Evolutionary conservation across 2,329 filamentous ascomycete species (phyloP).

Genomic region (Chaetothyriales sp.): DNA sequence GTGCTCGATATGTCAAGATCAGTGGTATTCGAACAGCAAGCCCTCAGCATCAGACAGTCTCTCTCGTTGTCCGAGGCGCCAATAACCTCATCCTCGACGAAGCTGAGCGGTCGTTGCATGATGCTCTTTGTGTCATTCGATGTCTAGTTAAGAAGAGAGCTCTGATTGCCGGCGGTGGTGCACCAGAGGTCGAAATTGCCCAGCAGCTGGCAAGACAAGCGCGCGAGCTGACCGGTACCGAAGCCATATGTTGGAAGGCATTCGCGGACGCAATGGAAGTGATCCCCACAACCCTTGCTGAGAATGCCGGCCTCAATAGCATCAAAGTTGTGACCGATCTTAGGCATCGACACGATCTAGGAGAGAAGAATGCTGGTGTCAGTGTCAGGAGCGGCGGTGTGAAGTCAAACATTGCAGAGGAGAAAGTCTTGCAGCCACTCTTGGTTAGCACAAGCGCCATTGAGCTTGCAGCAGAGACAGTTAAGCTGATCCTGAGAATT

Average conservation of each 20-base stretch:
- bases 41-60: constrained; percentile 58
- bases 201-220: constrained; percentile 70
- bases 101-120: constrained; percentile 89
- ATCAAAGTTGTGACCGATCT: constrained; percentile 98
- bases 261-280: constrained; percentile 97
- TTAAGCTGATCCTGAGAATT: constrained; percentile 78
- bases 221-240: constrained; percentile 72
- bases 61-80: constrained; percentile 83
- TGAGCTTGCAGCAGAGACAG: constrained; percentile 91
- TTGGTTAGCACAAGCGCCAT: constrained; percentile 95
- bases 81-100: constrained; percentile 92
- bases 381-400: constrained; percentile 97
- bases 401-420: constrained; percentile 89
- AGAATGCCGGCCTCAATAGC: constrained; percentile 93
- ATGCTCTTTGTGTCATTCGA: constrained; percentile 91
- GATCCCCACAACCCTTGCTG: constrained; percentile 86
- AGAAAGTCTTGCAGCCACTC: constrained; percentile 91
- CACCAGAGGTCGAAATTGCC: constrained; percentile 91
- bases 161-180: constrained; percentile 92
- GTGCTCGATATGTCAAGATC: constrained; percentile 86
- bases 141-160: constrained; percentile 99
- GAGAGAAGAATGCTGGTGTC: constrained; percentile 89
- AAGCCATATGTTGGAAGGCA: constrained; percentile 97
- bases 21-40: constrained; percentile 66
- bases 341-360: constrained; percentile 82